phyloP scores from a whole-genome alignment of 2,329 filamentous ascomycete species.

The Pseudopyrenochaeta lycopersici region DNA sequence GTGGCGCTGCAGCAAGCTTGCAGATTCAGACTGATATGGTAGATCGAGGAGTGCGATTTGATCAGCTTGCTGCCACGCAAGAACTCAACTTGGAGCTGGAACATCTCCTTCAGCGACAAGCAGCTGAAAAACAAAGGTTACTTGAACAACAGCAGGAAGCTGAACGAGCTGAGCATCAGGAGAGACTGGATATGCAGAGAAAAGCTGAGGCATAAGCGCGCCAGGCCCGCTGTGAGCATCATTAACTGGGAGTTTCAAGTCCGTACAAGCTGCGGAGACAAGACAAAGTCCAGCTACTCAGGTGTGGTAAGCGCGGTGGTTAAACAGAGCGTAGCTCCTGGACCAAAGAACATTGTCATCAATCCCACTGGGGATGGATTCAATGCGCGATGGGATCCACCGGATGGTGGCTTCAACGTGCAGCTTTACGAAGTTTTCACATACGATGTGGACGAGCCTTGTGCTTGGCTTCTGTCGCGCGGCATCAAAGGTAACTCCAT shows the following conservation, averaged over 20 bases:
- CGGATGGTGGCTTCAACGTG: slow-evolving; percentile 2
- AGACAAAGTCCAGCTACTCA: slow-evolving; percentile 1
- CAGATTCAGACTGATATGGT: too few relatives aligned
- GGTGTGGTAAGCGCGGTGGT: not conserved
- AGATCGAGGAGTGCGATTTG: too few relatives aligned
- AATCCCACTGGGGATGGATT: slow-evolving; percentile 5
- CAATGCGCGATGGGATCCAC: slow-evolving; percentile 5
- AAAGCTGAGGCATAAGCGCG: too few relatives aligned
- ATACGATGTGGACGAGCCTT: slow-evolving; percentile 3
- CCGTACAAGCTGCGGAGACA: slow-evolving; percentile 5
- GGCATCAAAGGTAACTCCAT: slow-evolving; percentile 9
- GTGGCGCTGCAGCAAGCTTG: too few relatives aligned
- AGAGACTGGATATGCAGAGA: too few relatives aligned
- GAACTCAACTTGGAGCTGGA: too few relatives aligned
- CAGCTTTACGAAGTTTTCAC: slow-evolving; percentile 7
- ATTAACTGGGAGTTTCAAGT: slow-evolving; percentile 14
- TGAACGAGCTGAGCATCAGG: too few relatives aligned
- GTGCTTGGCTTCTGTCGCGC: slow-evolving; percentile 3
- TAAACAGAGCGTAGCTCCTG: slow-evolving; percentile 4
- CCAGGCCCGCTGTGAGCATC: too few relatives aligned
- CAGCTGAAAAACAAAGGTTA: too few relatives aligned
- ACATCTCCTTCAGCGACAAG: too few relatives aligned
- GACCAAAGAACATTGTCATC: slow-evolving; percentile 7
- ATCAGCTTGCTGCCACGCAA: too few relatives aligned
- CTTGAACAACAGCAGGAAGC: too few relatives aligned